Evolutionary conservation across 2,329 filamentous ascomycete species (phyloP), one percentile per base, ranked within the genome.

Genomic region (Graphium sp.): DNA sequence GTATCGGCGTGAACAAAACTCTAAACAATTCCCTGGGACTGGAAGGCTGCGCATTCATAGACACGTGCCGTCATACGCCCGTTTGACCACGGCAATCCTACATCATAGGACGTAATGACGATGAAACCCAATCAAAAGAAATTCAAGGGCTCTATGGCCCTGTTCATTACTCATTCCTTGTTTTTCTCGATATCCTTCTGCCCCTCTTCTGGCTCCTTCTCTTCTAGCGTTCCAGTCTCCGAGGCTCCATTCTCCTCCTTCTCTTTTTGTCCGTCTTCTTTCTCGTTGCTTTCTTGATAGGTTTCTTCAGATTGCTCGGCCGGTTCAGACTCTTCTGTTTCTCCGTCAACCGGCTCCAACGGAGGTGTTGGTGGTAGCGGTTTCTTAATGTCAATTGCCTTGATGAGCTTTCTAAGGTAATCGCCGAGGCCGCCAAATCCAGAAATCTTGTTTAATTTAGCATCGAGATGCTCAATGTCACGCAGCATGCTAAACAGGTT

Each of bases 401-500:
- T 66, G 31, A 79, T 60, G 22, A 82, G 63, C 13, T 66, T 64
- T 9, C 74, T 52, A 5, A 94, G 60, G 35, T 74, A 63, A 20
- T 76, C 66, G 18, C 79, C 81, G 3, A 81, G 60, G 38, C 84
- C 74, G 7, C 66, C 74, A 34, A 82, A 81, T 2, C 81, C 83
- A 29, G 89, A 76, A 22, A 93, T 66, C 44, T 81, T 84, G 38
- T 70, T 63, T 6, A 93, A 62, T 38, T 73, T 74, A 2, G 62
- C 54, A 27, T 72, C 65, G 41, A 93, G 76, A 39, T 74, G 69
- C 32, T 84, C 71, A 11, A 82, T 66, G 43, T 93, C 84, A 26
- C 66, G 66, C 27, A 81, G 56, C 60, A 94, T 74, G 44, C 82
- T 89, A 37, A 10, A 33, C 26, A 27, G 16, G 18, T 19, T 7